Evolutionary conservation across 345 rosid species (phyloP), one percentile per base, ranked within the genome.

Genomic region (Bruguiera gymnorhiza): DNA sequence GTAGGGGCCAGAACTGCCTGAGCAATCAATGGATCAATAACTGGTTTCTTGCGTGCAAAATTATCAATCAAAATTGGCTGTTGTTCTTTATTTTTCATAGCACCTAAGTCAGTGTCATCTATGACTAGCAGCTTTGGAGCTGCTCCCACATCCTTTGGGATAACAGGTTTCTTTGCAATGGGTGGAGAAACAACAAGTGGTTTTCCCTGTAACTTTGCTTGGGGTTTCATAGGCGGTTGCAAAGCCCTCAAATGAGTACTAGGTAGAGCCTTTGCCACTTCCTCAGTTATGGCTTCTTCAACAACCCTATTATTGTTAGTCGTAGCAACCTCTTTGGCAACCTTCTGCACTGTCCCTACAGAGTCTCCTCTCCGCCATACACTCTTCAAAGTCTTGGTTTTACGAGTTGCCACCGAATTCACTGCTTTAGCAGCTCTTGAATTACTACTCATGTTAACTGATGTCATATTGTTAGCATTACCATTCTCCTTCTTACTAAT

Each of bases 341-440:
- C 83, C 82, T 80, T 94, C 53, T 85, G 84, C 73, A 86, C 82
- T 36, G 68, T 70, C 27, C 84, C 84, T 24, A 89, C 87, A 11
- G 85, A 72, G 76, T 95, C 99, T 13, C 99, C 97, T 79, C 90
- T 95, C 64, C 90, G 82, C 99, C 99, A 95, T 66, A 95, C 99
- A 70, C 97, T 95, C 89, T 86, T 95, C 83, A 86, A 67, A 64
- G 92, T 80, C 73, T 95, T 91, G 37, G 84, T 71, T 66, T 81
- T 87, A 75, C 71, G 72, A 51, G 77, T 75, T 24, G 70, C 82
- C 13, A 39, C 74, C 6, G 83, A 70, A 74, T 56, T 79, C 43
- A 55, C 78, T 1, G 74, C 63, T 53, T 75, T 76, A 29, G 75
- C 80, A 53, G 73, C 71, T 73, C 57, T 78, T 5, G 72, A 67